phyloP scores from a whole-genome alignment of 2,329 filamentous ascomycete genomes.

The Aureobasidium mangrovei region DNA sequence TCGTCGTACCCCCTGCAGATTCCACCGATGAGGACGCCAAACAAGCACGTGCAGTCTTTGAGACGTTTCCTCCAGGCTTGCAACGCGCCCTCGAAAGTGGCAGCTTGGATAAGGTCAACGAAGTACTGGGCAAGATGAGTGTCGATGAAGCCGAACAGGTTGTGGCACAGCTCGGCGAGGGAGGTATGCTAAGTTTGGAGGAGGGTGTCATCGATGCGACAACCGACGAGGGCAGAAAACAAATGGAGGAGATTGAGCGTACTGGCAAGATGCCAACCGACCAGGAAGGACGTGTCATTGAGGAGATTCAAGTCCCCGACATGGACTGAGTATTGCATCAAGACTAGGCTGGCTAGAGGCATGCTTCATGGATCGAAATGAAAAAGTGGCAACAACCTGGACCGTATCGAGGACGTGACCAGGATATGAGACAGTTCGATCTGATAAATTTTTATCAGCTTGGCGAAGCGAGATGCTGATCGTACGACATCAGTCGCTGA shows the following conservation, averaged over 20 bases:
- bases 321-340: conserved; percentile 18
- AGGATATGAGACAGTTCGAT: too few species aligned
- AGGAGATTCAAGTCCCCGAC: conserved; percentile 39
- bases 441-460: too few species aligned
- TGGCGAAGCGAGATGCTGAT: too few species aligned
- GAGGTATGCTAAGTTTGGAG: conserved; percentile 82
- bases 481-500: too few species aligned
- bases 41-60: conserved; percentile 65
- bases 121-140: conserved; percentile 78
- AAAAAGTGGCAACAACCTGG: too few species aligned
- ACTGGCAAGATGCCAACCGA: conserved; percentile 70
- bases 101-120: conserved; percentile 80
- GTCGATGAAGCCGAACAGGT: conserved; percentile 81
- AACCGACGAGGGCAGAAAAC: conserved; percentile 30
- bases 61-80: conserved; percentile 72
- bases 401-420: too few species aligned
- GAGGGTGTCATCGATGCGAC: conserved; percentile 90
- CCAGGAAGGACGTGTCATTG: conserved; percentile 46
- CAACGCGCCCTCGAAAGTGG: conserved; percentile 77
- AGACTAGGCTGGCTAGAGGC: neutral
- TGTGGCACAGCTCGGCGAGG: conserved; percentile 70
- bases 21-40: conserved; percentile 54
- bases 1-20: conserved; percentile 66
- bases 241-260: conserved; percentile 43
- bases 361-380: neutral